Base-by-base conservation (phyloP, 2,329 filamentous ascomycete genomes). In the Colletotrichum horii region DNA sequence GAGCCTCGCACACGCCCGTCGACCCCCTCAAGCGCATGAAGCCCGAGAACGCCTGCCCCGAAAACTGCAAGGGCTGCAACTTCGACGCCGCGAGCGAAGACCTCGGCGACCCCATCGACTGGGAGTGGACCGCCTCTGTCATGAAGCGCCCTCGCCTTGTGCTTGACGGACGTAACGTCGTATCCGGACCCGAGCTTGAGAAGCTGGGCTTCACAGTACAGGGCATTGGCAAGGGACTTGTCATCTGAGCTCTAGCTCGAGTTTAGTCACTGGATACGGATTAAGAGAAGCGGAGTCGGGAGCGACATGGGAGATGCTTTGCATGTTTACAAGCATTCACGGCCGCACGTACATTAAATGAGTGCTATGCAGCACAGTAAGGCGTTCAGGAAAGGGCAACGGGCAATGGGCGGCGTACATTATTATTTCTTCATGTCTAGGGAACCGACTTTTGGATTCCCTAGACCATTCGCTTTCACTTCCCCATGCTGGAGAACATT, bases 91-190 rank as follows among this genome's bases (percentile, higher is more conserved):
- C 81, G 2, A 78, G 78, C 28, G 80, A 80, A 28, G 77, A 79
- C 38, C 81, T 80, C 34, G 4, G 80, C 9, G 88, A 90, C 75
- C 88, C 89, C n/a, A 83, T 91, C 16, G 89, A 91, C 82, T 91
- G 89, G 80, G 82, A 83, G 55, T 83, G 88, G 77, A 84, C 77
- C 9, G 76, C 77, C 16, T 74, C 75, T 12, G 71, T 77, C 30
- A 78, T 78, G 77, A 78, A 77, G 56, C 77, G 76, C 32, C 77
- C 77, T 8, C 73, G 76, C 6, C 77, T 78, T 19, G 77, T 78
- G 48, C 77, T 78, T 15, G 77, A 78, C n/a, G 77, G 77, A 6
- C 77, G 77, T 34, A 78, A 78, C 70, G 67, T 78, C 28, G 77
- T 78, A 36, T 72, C 65, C 6, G 75, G 68, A 14, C 75, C 75